These are phyloP conservation scores for Rhododendron simsii DNA, from an alignment of 148 eudicot genomes.

Conservation along the genomic window DNA sequence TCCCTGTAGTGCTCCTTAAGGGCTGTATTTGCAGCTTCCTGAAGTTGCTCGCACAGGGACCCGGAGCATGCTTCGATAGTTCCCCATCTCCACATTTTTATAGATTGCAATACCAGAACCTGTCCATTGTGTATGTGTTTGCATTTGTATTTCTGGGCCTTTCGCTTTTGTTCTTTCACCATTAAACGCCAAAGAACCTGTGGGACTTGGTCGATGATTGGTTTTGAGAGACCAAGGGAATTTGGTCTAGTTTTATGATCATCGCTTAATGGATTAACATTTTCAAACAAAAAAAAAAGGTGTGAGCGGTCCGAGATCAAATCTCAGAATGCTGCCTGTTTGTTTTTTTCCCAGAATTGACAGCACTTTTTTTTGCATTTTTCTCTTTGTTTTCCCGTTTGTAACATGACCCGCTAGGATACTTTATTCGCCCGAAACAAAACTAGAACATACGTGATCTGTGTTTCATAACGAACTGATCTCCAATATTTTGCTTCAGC, in stretches of 20 bases:
- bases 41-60: neutral
- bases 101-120: neutral
- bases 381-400: too few species aligned
- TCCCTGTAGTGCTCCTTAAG: neutral
- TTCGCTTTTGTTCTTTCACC: neutral
- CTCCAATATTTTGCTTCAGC: too few species aligned
- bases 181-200: neutral
- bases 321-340: slow-evolving; percentile 50
- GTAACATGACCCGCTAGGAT: too few species aligned
- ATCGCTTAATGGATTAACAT: slow-evolving; percentile 27
- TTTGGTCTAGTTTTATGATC: slow-evolving; percentile 60
- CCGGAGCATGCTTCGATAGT: neutral
- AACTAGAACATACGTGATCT: neutral
- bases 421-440: too few species aligned
- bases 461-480: too few species aligned
- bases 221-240: slow-evolving; percentile 20
- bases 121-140: neutral
- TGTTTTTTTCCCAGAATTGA: neutral
- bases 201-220: neutral
- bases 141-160: neutral
- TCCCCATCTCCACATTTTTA: neutral
- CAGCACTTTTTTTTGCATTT: too few species aligned
- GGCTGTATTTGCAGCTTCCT: neutral
- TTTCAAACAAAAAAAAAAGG: too few species aligned
- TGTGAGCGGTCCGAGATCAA: too few species aligned